Conservation (phyloP, 139 green algal species). For the Chlamydomonas schloesseri region DNA sequence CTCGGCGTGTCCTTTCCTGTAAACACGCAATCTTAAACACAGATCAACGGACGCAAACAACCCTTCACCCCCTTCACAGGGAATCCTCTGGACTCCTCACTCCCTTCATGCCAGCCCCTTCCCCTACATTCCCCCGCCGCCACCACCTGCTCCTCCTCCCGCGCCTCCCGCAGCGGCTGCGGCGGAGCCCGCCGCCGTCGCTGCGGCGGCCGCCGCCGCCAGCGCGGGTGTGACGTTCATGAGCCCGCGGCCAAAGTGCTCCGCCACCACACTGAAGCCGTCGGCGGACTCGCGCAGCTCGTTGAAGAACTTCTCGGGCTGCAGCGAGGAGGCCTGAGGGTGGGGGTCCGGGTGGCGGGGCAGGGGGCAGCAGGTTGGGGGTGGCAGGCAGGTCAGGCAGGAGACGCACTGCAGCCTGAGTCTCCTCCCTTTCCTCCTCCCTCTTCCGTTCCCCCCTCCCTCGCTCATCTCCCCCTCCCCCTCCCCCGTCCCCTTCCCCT, state of each 20-base stretch:
- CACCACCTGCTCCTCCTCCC: background rate
- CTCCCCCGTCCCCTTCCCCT: too few relatives aligned
- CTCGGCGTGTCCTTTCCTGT: too few relatives aligned
- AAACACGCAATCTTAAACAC: too few relatives aligned
- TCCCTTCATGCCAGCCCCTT: too few relatives aligned
- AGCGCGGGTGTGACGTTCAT: slow-evolving; percentile 76
- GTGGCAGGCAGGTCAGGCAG: background rate
- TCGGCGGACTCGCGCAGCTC: slow-evolving; percentile 84
- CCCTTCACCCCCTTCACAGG: too few relatives aligned
- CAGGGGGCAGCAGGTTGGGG: background rate
- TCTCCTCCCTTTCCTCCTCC: too few relatives aligned
- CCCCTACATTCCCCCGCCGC: background rate
- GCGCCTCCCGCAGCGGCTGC: background rate
- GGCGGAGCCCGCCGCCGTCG: background rate
- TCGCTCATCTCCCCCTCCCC: too few relatives aligned
- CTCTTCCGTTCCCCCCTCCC: background rate
- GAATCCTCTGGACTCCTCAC: too few relatives aligned
- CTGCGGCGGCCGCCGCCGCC: slow-evolving; percentile 14
- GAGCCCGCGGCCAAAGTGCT: slow-evolving; percentile 89
- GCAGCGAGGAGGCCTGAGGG: slow-evolving; percentile 15
- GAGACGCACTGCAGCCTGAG: too few relatives aligned
- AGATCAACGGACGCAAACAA: too few relatives aligned
- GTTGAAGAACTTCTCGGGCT: slow-evolving; percentile 95
- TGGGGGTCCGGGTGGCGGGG: background rate
- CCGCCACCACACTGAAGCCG: slow-evolving; percentile 90